phyloP scores from a whole-genome alignment of 805 yeast genomes.

The Kodamaea restingae region DNA sequence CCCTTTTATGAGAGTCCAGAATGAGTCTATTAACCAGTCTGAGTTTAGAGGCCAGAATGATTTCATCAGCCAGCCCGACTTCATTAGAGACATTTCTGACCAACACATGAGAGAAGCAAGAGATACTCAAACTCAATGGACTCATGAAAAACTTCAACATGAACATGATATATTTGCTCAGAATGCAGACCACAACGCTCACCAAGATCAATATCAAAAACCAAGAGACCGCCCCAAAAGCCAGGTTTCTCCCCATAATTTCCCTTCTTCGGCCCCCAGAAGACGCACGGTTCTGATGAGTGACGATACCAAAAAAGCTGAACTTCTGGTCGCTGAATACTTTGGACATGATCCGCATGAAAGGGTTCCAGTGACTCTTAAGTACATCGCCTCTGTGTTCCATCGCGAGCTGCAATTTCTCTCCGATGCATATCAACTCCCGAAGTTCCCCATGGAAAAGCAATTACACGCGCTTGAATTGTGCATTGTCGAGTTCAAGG shows the following conservation, averaged over 20 bases:
- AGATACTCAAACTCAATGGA: no score
- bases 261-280: not conserved
- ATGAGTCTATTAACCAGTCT: no score
- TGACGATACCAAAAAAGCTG: not conserved
- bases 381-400: constrained; percentile 25
- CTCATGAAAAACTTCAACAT: no score
- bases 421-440: constrained; percentile 30
- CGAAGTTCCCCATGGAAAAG: constrained; percentile 16
- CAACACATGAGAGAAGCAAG: no score
- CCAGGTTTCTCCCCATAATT: no score
- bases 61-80: no score
- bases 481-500: constrained; percentile 70
- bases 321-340: constrained; percentile 22
- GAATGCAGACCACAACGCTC: no score
- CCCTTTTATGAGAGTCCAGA: no score
- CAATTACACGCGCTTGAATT: constrained; percentile 35
- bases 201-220: no score
- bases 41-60: no score
- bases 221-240: not conserved
- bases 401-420: constrained; percentile 28
- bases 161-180: no score
- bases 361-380: constrained; percentile 34
- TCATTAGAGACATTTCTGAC: no score
- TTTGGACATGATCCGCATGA: constrained; percentile 37
- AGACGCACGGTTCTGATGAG: not conserved